A percentile compares a stretch with the other conserved stretches of the same genome.
Evolutionary conservation across 2,329 filamentous ascomycete genomes (phyloP).

Genomic region (Rhynchosporium secalis): DNA sequence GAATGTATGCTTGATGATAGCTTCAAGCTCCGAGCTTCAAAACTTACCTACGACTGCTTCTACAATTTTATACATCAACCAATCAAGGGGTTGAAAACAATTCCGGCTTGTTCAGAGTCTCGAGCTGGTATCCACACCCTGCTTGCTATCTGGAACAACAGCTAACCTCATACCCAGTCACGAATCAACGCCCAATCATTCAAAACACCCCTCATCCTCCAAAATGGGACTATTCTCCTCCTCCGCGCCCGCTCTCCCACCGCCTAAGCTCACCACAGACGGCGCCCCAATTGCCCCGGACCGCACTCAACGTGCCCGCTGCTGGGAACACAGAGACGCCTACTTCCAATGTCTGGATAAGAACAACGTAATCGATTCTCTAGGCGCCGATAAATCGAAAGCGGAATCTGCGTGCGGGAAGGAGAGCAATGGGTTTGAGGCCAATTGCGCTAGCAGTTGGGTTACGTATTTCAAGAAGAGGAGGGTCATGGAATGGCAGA

Average conservation of each 20-base stretch:
- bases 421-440: conserved; percentile 70
- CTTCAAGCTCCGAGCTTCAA: background rate
- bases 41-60: background rate
- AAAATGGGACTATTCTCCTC: conserved; percentile 53
- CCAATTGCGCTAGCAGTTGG: conserved; percentile 87
- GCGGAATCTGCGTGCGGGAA: conserved; percentile 58
- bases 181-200: background rate
- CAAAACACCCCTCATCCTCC: background rate
- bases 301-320: conserved; percentile 74
- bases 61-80: too few relatives aligned
- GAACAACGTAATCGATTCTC: conserved; percentile 75
- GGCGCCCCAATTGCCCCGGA: conserved; percentile 78
- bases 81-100: too few relatives aligned
- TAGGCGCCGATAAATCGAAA: conserved; percentile 54
- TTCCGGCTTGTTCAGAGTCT: too few relatives aligned
- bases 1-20: too few relatives aligned
- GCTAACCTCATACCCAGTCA: too few relatives aligned
- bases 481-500: conserved; percentile 87
- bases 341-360: conserved; percentile 89
- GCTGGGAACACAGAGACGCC: conserved; percentile 85
- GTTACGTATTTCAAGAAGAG: conserved; percentile 98
- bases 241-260: conserved; percentile 39
- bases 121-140: too few relatives aligned
- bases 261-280: conserved; percentile 51
- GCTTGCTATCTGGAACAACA: too few relatives aligned